Conservation (phyloP, 306 rosid genomes). For the Cyclanthera cordifolia region DNA sequence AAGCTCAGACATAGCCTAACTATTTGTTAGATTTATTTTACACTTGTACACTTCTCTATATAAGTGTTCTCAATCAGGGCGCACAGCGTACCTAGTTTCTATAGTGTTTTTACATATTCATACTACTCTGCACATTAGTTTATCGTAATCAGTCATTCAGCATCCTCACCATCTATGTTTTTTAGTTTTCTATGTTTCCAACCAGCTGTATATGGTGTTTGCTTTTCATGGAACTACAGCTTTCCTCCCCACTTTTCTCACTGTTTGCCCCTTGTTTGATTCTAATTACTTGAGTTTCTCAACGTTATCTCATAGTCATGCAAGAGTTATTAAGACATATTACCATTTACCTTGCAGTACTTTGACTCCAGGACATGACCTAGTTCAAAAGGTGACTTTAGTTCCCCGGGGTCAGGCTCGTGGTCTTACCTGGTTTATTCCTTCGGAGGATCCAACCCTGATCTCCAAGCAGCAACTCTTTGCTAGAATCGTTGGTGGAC, state of each 20-base stretch:
- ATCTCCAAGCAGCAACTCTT: conserved; percentile 95
- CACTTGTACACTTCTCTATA: background rate
- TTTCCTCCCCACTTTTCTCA: background rate
- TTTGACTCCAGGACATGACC: conserved; percentile 93
- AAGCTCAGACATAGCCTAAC: background rate
- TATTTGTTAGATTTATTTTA: background rate
- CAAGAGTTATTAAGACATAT: background rate
- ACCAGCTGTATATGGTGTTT: background rate
- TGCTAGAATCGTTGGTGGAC: conserved; percentile 96
- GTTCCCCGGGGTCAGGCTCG: conserved; percentile 98
- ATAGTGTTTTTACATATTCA: background rate
- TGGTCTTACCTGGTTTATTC: conserved; percentile 98
- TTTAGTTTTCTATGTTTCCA: background rate
- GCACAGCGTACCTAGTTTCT: background rate
- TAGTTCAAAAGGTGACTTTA: conserved; percentile 84
- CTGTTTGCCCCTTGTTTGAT: background rate
- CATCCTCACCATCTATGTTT: background rate
- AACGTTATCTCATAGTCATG: background rate
- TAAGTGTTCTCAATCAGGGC: background rate
- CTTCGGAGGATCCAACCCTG: conserved; percentile 83
- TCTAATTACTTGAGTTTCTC: background rate
- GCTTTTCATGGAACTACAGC: background rate
- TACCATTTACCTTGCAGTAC: conserved; percentile 45
- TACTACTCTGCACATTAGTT: background rate
- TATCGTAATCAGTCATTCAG: background rate